Evolutionary conservation across 148 eudicot species (phyloP).

Genomic region (Camellia sinensis): DNA sequence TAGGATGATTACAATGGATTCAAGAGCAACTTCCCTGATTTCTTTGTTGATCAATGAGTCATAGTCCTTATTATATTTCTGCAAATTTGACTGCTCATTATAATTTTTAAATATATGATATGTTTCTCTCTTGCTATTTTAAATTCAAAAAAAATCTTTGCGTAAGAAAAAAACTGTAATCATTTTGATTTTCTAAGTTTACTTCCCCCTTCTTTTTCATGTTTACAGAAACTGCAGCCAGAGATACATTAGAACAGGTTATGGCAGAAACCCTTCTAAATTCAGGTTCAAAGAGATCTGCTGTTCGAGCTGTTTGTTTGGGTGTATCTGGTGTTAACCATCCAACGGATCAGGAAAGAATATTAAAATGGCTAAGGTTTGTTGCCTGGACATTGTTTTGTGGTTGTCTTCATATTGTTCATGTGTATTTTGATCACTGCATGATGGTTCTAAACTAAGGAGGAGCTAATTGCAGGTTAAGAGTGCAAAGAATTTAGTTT

Average conservation of each 20-base stretch:
- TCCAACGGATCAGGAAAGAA: slow-evolving; percentile 60
- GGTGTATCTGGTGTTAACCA: slow-evolving; percentile 81
- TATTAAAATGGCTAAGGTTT: slow-evolving; percentile 65
- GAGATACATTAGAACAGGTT: slow-evolving; percentile 57
- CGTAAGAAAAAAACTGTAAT: neutral
- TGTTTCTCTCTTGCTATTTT: neutral
- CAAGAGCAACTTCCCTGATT: neutral
- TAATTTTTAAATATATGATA: neutral
- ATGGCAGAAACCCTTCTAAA: slow-evolving; percentile 56
- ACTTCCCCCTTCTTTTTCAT: neutral
- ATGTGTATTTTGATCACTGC: slow-evolving; percentile 6
- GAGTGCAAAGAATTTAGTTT: neutral
- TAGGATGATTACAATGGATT: neutral
- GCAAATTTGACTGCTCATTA: neutral
- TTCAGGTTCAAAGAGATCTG: slow-evolving; percentile 43
- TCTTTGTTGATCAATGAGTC: neutral
- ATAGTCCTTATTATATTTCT: neutral
- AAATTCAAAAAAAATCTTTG: neutral
- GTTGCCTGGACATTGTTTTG: neutral
- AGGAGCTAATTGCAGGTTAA: neutral
- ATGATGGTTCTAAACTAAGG: neutral
- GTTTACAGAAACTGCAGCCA: slow-evolving; percentile 60
- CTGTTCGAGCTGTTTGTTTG: slow-evolving; percentile 73
- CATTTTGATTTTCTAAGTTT: neutral
- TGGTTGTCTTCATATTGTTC: neutral